These are phyloP conservation scores for Anisogramma anomala DNA, from an alignment of 2,329 filamentous ascomycete genomes.

Conservation along the genomic window DNA sequence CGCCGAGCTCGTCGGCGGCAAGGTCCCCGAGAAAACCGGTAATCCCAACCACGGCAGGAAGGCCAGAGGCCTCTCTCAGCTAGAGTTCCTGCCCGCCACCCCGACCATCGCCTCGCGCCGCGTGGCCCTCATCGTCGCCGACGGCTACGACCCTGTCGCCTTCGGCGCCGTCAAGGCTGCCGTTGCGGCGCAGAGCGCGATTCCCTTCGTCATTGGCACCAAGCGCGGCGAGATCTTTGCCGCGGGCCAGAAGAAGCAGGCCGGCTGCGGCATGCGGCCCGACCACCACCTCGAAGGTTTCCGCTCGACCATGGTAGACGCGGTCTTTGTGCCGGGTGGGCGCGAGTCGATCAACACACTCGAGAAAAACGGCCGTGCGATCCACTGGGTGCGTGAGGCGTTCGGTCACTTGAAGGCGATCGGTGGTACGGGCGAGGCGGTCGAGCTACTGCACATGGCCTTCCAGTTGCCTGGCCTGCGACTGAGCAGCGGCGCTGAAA, in stretches of 20 bases:
- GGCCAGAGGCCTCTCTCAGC: slow-evolving; percentile 56
- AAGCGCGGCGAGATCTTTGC: slow-evolving; percentile 55
- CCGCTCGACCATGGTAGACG: slow-evolving; percentile 72
- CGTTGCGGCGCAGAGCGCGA: slow-evolving; percentile 48
- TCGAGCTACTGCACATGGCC: slow-evolving; percentile 46
- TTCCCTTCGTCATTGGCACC: slow-evolving; percentile 62
- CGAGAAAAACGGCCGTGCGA: slow-evolving; percentile 55
- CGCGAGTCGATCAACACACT: slow-evolving; percentile 50
- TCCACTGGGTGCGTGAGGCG: slow-evolving; percentile 68
- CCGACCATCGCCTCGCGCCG: slow-evolving; percentile 61
- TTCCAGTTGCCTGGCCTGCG: slow-evolving; percentile 32
- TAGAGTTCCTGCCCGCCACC: slow-evolving; percentile 50
- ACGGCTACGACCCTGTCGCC: slow-evolving; percentile 58
- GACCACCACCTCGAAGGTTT: slow-evolving; percentile 73
- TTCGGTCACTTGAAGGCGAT: slow-evolving; percentile 76
- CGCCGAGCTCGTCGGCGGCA: slow-evolving; percentile 57
- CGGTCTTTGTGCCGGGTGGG: slow-evolving; percentile 66
- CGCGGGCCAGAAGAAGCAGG: slow-evolving; percentile 41
- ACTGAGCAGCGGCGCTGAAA: slow-evolving; percentile 33
- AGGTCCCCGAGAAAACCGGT: slow-evolving; percentile 39
- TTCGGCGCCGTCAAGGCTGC: slow-evolving; percentile 56
- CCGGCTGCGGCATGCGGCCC: slow-evolving; percentile 46
- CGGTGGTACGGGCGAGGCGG: slow-evolving; percentile 61
- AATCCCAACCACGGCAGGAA: slow-evolving; percentile 55
- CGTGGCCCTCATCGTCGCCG: slow-evolving; percentile 64